Evolutionary conservation across 345 rosid species (phyloP).

Genomic region (Gossypium ekmanianum): DNA sequence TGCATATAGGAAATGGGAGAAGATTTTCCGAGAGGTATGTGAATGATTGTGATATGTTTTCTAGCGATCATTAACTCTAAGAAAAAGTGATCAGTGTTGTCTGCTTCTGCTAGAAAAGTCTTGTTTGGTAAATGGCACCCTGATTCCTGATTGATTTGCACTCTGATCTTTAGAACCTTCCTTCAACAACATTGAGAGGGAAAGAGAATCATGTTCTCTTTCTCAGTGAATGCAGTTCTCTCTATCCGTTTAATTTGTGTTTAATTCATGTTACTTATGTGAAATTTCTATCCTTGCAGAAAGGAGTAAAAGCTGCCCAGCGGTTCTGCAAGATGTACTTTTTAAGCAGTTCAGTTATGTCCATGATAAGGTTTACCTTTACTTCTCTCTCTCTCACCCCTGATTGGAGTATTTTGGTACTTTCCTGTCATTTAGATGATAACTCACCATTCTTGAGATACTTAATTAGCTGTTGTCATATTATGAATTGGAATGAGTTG

Average conservation of each 20-base stretch:
- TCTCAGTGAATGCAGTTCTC: background rate
- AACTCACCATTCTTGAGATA: background rate
- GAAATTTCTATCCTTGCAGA: constrained; percentile 44
- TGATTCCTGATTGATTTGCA: constrained; percentile 1
- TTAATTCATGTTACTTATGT: constrained; percentile 1
- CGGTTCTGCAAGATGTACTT: constrained; percentile 68
- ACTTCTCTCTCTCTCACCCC: background rate
- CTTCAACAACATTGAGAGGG: background rate
- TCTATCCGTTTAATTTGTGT: background rate
- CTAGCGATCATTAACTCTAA: background rate
- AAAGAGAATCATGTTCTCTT: background rate
- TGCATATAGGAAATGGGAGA: constrained; percentile 82
- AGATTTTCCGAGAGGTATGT: constrained; percentile 66
- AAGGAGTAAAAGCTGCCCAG: constrained; percentile 71
- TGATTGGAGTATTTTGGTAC: background rate
- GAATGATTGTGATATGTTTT: background rate
- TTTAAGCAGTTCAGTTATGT: constrained; percentile 81
- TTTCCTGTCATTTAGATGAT: background rate
- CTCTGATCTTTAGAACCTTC: constrained; percentile 6
- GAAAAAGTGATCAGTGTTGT: background rate
- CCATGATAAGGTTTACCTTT: constrained; percentile 71
- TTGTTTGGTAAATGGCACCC: constrained; percentile 2
- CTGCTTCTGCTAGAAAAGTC: background rate
- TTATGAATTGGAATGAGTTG: background rate
- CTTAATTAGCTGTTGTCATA: background rate